Conservation (phyloP, 2,329 filamentous ascomycete species). For the Aquanectria penicillioides region DNA sequence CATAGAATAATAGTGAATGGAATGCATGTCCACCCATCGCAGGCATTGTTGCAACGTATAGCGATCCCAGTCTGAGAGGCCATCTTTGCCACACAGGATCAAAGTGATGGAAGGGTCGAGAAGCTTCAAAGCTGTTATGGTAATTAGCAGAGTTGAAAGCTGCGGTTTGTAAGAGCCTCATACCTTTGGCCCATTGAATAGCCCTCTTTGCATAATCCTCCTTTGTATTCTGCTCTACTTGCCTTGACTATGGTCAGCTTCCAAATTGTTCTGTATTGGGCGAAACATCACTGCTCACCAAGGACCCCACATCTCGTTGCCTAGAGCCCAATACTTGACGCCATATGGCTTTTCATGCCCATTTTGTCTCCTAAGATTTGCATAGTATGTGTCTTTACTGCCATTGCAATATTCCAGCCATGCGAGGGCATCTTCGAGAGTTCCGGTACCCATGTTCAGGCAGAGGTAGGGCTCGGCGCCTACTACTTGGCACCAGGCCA, state of each 20-base stretch:
- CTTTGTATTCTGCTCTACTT: slow-evolving; percentile 73
- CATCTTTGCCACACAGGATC: slow-evolving; percentile 77
- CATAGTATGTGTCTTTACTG: slow-evolving; percentile 77
- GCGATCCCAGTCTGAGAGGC: slow-evolving; percentile 76
- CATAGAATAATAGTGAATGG: slow-evolving; percentile 64
- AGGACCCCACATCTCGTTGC: slow-evolving; percentile 76
- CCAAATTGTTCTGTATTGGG: too few species aligned
- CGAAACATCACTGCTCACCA: slow-evolving; percentile 49
- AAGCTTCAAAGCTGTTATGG: slow-evolving; percentile 65
- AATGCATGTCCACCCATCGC: slow-evolving; percentile 69
- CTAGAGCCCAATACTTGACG: slow-evolving; percentile 84
- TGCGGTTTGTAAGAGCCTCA: not conserved
- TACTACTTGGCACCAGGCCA: slow-evolving; percentile 78
- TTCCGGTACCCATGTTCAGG: slow-evolving; percentile 79
- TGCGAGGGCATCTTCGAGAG: slow-evolving; percentile 61
- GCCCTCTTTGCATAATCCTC: slow-evolving; percentile 74
- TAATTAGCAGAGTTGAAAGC: not conserved
- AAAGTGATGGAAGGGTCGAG: slow-evolving; percentile 73
- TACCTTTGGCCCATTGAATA: slow-evolving; percentile 71
- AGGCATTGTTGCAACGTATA: slow-evolving; percentile 49
- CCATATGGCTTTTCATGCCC: slow-evolving; percentile 80
- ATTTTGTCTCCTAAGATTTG: slow-evolving; percentile 78
- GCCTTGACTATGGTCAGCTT: slow-evolving; percentile 42
- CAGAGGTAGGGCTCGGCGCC: slow-evolving; percentile 80
- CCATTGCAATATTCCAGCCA: slow-evolving; percentile 91